Conservation (phyloP, 345 rosid genomes). For the Adansonia digitata region DNA sequence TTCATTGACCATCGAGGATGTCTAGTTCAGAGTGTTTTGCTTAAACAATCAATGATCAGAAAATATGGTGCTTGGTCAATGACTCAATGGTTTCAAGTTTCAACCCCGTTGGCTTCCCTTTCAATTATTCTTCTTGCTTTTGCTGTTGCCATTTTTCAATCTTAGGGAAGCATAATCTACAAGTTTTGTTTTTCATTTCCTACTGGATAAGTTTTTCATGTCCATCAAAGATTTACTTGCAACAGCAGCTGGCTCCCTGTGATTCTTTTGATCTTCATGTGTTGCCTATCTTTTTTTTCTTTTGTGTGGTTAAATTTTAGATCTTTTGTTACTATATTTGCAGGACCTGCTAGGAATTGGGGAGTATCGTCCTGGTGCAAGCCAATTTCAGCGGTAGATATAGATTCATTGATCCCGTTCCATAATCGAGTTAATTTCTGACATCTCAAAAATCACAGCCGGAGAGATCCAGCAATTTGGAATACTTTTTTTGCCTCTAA, state of each 20-base stretch:
- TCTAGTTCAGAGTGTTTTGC: not conserved
- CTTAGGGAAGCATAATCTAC: not conserved
- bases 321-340: not conserved
- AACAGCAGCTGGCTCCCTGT: not conserved
- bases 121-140: not conserved
- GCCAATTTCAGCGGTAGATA: not conserved
- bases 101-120: not conserved
- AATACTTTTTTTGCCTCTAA: not conserved
- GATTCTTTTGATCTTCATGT: not conserved
- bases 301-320: not conserved
- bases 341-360: slow-evolving; percentile 6
- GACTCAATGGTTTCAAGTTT: not conserved
- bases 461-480: not conserved
- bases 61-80: not conserved
- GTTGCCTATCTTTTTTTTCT: not conserved
- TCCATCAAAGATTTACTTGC: not conserved
- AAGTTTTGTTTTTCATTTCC: not conserved
- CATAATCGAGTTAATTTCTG: not conserved
- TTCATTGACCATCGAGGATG: not conserved
- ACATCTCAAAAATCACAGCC: not conserved
- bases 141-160: not conserved
- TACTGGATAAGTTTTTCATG: not conserved
- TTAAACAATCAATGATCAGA: not conserved
- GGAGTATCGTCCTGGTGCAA: not conserved
- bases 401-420: not conserved